A percentile compares a stretch with the other conserved stretches of the same genome.
Conservation (phyloP, 2,329 filamentous ascomycete species). For the Sordariomycetes sp. region DNA sequence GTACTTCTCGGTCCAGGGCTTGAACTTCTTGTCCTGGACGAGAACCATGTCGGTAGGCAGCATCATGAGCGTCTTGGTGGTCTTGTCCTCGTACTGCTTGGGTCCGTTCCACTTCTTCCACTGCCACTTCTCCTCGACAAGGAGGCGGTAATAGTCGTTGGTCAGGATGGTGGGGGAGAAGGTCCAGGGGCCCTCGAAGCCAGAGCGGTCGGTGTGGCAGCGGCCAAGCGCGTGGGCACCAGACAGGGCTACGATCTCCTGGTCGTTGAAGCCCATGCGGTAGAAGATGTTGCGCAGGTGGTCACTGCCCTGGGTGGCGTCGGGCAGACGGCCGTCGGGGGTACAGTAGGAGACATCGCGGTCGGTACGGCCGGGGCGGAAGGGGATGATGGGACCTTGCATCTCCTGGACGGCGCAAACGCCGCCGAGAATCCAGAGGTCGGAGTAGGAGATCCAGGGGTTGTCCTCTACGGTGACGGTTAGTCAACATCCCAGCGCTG, state of each 20-base stretch:
- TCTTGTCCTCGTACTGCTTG: slow-evolving; percentile 74
- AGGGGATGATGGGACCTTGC: slow-evolving; percentile 80
- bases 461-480: slow-evolving; percentile 20
- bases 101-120: slow-evolving; percentile 89
- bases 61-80: slow-evolving; percentile 91
- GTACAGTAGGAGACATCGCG: slow-evolving; percentile 77
- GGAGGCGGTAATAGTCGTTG: slow-evolving; percentile 88
- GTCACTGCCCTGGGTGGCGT: slow-evolving; percentile 66
- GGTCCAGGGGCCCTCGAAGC: slow-evolving; percentile 84
- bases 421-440: slow-evolving; percentile 90
- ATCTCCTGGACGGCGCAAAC: slow-evolving; percentile 89
- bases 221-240: slow-evolving; percentile 84
- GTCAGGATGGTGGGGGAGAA: slow-evolving; percentile 86
- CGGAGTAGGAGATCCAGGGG: slow-evolving; percentile 94
- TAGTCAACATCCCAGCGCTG: neutral
- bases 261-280: slow-evolving; percentile 97
- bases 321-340: slow-evolving; percentile 79
- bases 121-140: slow-evolving; percentile 87
- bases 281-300: slow-evolving; percentile 89
- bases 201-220: slow-evolving; percentile 81
- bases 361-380: slow-evolving; percentile 78
- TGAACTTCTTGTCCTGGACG: slow-evolving; percentile 81
- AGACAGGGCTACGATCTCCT: slow-evolving; percentile 84
- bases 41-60: slow-evolving; percentile 85
- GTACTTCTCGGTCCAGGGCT: slow-evolving; percentile 72